Evolutionary conservation across 1,139 yeast species (phyloP).

Genomic region (Yamadazyma atlantica): DNA sequence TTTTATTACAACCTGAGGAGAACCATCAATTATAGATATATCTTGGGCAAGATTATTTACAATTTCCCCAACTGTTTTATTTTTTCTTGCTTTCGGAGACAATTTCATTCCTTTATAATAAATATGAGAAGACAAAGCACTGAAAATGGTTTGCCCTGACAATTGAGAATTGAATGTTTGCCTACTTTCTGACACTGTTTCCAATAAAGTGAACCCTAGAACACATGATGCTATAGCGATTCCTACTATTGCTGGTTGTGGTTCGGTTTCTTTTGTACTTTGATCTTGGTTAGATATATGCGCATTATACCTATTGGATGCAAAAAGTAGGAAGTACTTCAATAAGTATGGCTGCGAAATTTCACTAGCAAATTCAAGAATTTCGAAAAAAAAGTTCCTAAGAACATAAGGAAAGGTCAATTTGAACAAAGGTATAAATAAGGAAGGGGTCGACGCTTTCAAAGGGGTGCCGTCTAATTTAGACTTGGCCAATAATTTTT

Average conservation of each 20-base stretch:
- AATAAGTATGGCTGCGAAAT: conserved; percentile 33
- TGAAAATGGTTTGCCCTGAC: conserved; percentile 18
- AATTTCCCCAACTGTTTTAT: conserved; percentile 42
- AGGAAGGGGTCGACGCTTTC: conserved; percentile 24
- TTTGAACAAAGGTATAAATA: conserved; percentile 7
- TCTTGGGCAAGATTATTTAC: conserved; percentile 41
- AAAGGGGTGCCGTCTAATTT: conserved; percentile 8
- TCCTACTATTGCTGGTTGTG: conserved; percentile 31
- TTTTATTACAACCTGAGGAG: conserved; percentile 26
- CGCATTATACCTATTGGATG: conserved; percentile 14
- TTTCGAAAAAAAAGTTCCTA: conserved; percentile 16
- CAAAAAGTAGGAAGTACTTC: conserved; percentile 29
- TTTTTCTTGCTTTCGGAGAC: conserved; percentile 37
- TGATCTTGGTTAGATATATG: background rate
- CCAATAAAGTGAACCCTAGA: conserved; percentile 23
- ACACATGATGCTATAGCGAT: conserved; percentile 28
- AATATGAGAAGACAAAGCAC: conserved; percentile 29
- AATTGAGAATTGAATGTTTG: conserved; percentile 19
- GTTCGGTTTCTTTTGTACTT: conserved; percentile 7
- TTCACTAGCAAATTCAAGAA: conserved; percentile 20
- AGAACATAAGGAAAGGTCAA: conserved; percentile 7
- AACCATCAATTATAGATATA: conserved; percentile 22
- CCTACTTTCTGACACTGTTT: conserved; percentile 27
- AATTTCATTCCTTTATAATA: conserved; percentile 36
- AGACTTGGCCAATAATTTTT: conserved; percentile 11